Evolutionary conservation across 2,329 filamentous ascomycete species (phyloP).

Genomic region (Oidium heveae): DNA sequence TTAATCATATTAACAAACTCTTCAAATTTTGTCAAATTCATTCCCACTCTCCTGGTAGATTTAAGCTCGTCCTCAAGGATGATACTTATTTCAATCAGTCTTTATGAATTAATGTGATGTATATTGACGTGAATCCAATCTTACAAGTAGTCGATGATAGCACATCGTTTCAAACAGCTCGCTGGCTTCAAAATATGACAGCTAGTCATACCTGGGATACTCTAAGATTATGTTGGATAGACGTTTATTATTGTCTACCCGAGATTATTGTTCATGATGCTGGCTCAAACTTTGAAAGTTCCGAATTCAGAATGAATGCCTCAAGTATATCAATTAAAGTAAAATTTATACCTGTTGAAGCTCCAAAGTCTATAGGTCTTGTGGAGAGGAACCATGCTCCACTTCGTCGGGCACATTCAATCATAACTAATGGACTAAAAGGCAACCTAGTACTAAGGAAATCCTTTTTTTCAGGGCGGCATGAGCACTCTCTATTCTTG

Average conservation of each 20-base stretch:
- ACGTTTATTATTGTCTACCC: neutral
- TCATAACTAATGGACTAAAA: neutral
- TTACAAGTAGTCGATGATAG: neutral
- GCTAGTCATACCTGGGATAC: neutral
- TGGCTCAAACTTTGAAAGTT: neutral
- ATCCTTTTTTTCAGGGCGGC: neutral
- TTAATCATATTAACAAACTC: neutral
- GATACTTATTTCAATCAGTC: conserved; percentile 2
- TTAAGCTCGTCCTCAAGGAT: neutral
- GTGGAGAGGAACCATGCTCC: neutral
- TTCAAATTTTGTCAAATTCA: neutral
- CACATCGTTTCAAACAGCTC: neutral
- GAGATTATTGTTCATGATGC: neutral
- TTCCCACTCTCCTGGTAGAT: neutral
- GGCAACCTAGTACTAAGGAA: neutral
- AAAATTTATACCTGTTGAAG: neutral
- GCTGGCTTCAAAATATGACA: neutral
- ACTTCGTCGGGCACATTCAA: neutral
- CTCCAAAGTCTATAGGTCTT: neutral
- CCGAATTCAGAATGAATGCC: neutral
- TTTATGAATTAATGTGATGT: conserved; percentile 1
- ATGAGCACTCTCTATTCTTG: no score
- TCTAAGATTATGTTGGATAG: neutral
- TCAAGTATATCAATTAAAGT: neutral
- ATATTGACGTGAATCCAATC: neutral